These are phyloP conservation scores for Ceratocystis alfenasii DNA, from an alignment of 2,329 filamentous ascomycete genomes.

Conservation along the genomic window DNA sequence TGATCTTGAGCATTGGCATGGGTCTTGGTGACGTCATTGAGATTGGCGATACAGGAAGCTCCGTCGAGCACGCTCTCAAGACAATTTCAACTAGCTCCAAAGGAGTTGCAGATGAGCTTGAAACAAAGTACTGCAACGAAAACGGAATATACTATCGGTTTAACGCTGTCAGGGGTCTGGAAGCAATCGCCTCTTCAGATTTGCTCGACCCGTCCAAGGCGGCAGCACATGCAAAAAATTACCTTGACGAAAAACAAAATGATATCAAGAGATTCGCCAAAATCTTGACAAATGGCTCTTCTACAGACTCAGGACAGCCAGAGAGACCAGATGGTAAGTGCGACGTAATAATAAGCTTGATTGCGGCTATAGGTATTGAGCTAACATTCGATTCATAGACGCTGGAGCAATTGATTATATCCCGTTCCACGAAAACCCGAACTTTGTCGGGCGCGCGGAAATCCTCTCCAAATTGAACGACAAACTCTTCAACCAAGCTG, in stretches of 20 bases:
- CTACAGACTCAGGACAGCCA: no score
- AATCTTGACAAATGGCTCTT: no score
- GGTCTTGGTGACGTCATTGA: slow-evolving; percentile 25
- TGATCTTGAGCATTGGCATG: slow-evolving; percentile 27
- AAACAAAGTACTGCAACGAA: slow-evolving; percentile 22
- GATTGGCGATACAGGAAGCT: slow-evolving; percentile 21
- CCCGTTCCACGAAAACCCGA: not conserved
- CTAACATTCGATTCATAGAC: not conserved
- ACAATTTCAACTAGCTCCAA: not conserved
- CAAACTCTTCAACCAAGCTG: not conserved
- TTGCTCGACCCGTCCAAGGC: slow-evolving; percentile 19
- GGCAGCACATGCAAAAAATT: not conserved
- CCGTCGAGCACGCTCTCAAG: not conserved
- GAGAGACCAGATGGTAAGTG: no score
- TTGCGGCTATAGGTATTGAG: not conserved
- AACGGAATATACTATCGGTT: slow-evolving; percentile 26
- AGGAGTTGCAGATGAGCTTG: not conserved
- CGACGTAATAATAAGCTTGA: no score
- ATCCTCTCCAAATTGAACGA: not conserved
- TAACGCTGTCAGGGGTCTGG: slow-evolving; percentile 26
- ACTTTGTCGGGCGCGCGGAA: not conserved
- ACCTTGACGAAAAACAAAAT: no score
- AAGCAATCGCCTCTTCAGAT: slow-evolving; percentile 25
- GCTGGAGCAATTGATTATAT: not conserved
- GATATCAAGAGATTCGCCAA: no score